Percentiles rank a stretch among this genome's conserved stretches.
phyloP scores from a whole-genome alignment of 1,139 yeast genomes.

The Pichia terricola region DNA sequence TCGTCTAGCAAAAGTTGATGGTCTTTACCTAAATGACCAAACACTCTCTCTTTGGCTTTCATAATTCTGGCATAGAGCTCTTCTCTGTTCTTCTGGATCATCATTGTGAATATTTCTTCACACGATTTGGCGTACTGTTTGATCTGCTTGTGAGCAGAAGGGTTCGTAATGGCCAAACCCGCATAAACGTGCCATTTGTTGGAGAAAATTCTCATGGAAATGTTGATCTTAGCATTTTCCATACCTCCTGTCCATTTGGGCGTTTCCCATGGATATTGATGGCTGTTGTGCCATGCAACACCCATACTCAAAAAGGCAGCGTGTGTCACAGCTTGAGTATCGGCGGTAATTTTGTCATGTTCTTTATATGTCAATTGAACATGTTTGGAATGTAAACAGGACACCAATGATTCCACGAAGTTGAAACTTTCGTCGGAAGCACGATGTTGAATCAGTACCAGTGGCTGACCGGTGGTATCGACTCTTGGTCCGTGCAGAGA shows the following conservation, averaged over 20 bases:
- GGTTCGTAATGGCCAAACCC: conserved; percentile 91
- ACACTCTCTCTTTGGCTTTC: conserved; percentile 66
- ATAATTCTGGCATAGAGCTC: conserved; percentile 50
- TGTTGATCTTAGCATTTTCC: conserved; percentile 91
- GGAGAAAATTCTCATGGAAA: conserved; percentile 78
- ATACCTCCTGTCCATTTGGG: conserved; percentile 86
- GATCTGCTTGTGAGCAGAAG: conserved; percentile 86
- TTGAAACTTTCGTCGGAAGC: conserved; percentile 45
- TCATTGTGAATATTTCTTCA: conserved; percentile 71
- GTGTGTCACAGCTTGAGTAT: conserved; percentile 97
- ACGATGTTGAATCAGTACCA: conserved; percentile 74
- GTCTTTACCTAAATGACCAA: conserved; percentile 48
- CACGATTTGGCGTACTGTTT: conserved; percentile 81
- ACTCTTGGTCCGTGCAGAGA: conserved; percentile 94
- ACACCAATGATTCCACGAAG: conserved; percentile 54
- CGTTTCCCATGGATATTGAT: conserved; percentile 90
- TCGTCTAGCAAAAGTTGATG: conserved; percentile 69
- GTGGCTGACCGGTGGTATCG: conserved; percentile 82
- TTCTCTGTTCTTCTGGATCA: conserved; percentile 59
- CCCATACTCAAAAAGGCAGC: conserved; percentile 98
- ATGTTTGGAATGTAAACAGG: conserved; percentile 67
- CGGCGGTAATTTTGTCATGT: conserved; percentile 93
- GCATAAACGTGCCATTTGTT: conserved; percentile 99
- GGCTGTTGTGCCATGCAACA: conserved; percentile 78
- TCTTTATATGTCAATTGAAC: conserved; percentile 76